Evolutionary conservation across 306 rosid species (phyloP).

Genomic region (Cicer pinnatifidum): DNA sequence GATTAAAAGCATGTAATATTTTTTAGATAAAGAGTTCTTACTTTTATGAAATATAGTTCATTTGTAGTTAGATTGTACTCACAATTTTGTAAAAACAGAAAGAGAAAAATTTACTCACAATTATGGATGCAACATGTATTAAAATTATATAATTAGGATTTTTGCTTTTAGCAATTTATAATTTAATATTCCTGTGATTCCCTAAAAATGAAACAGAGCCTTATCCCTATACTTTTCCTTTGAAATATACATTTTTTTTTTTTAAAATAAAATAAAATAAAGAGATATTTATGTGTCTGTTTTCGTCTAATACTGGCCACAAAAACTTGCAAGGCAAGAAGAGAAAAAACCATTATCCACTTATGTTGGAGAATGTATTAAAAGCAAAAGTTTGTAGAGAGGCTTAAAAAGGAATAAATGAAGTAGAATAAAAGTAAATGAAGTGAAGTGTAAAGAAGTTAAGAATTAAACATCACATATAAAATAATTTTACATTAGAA

Average conservation of each 20-base stretch:
- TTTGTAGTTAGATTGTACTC: background rate
- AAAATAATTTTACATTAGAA: too few species aligned
- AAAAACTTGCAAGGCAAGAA: background rate
- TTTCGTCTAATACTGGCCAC: too few species aligned
- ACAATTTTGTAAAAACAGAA: too few species aligned
- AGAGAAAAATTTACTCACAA: background rate
- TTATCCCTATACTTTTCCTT: background rate
- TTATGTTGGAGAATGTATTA: conserved; percentile 6
- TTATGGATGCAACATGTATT: background rate
- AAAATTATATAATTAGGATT: too few species aligned
- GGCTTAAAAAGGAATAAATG: background rate
- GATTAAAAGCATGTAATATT: background rate
- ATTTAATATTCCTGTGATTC: too few species aligned
- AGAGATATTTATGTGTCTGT: too few species aligned
- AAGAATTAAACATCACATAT: too few species aligned
- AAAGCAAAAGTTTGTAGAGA: background rate
- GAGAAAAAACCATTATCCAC: conserved; percentile 9
- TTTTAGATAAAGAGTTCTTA: background rate
- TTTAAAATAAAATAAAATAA: too few species aligned
- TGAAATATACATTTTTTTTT: background rate
- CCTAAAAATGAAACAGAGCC: too few species aligned
- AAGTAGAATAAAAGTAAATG: background rate
- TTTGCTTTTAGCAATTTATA: too few species aligned
- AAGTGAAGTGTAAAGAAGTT: background rate
- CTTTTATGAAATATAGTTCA: background rate